Base-by-base conservation (phyloP, 495 filamentous ascomycete genomes). In the Podospora didyma region DNA sequence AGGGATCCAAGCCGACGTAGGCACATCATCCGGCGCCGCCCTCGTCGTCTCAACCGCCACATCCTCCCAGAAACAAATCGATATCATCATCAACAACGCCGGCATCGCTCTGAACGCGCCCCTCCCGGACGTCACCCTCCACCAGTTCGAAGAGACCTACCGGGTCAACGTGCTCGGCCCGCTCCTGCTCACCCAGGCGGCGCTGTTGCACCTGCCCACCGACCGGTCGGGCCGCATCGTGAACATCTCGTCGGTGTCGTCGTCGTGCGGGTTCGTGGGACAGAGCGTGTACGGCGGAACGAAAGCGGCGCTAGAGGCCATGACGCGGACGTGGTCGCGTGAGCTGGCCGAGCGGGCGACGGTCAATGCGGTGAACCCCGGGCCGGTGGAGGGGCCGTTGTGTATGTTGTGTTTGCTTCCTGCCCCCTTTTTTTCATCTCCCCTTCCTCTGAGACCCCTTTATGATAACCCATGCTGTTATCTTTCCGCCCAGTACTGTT, bases 71-170 rank as follows among this genome's bases (percentile, higher is more conserved):
- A 12, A 54, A 3, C 84, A 86, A 58, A 83, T 96, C 71, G 89
- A 96, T 69, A 90, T 96, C 61, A 71, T 96, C 23, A 75, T 96
- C 75, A 95, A 96, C 79, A 96, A 96, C 69, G 91, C 92, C 44
- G 92, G 86, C 54, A 75, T 93, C 9, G 77, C 84, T 2, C 65
- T 64, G 24, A 87, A 92, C 70, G 70, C 79, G 12, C 68, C 68
- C 26, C 64, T 96, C 6, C 79, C 84, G 53, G 75, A 84, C 51
- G 62, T 85, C 49, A 80, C 68, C 0, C 47, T 76, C 4, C 79
- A 80, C 22, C 79, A 89, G 49, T 96, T 91, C 73, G 73, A 83
- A 44, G 74, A 76, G 61, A 84, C 85, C 51, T 96, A 93, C 74
- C 78, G 77, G 37, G 80, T 95, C 69, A 97, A 97, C 70, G 90